These are phyloP conservation scores for Cystobasidium slooffiae DNA, from an alignment of 1,284 basidiomycete species.

Conservation along the genomic window DNA sequence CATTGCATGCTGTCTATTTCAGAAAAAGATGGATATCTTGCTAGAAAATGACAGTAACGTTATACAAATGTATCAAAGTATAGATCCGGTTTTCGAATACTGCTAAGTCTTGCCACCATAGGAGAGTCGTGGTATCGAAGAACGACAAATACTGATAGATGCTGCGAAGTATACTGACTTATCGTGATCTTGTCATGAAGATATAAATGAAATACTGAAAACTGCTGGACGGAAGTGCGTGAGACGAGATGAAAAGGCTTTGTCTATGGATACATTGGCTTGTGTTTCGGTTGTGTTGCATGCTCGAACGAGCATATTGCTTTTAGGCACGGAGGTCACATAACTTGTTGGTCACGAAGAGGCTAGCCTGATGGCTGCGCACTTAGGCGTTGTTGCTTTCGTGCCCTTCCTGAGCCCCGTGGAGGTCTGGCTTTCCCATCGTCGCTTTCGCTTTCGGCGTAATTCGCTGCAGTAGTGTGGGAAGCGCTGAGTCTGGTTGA, in stretches of 20 bases:
- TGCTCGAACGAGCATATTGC: background rate
- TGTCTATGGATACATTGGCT: conserved; percentile 5
- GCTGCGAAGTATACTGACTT: too few species aligned
- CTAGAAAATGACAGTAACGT: background rate
- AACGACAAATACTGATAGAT: too few species aligned
- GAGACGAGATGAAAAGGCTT: background rate
- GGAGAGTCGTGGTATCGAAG: too few species aligned
- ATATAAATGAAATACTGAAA: too few species aligned
- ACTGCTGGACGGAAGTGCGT: too few species aligned
- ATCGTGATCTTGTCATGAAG: too few species aligned
- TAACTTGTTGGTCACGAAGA: background rate
- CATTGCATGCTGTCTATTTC: background rate
- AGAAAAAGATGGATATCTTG: background rate
- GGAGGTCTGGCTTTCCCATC: background rate
- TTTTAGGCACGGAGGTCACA: background rate
- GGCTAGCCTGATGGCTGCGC: background rate
- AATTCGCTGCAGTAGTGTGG: conserved; percentile 6
- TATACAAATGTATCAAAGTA: background rate
- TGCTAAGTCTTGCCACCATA: too few species aligned
- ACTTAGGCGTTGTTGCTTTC: conserved; percentile 35
- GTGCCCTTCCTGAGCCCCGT: conserved; percentile 1
- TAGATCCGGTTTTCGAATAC: too few species aligned
- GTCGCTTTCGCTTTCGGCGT: conserved; percentile 35
- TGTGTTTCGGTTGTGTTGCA: background rate
- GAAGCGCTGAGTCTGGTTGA: conserved; percentile 28